Percentiles rank a stretch among this genome's conserved stretches.
phyloP scores from a whole-genome alignment of 257 asterid genomes.

The Penstemon eatonii region DNA sequence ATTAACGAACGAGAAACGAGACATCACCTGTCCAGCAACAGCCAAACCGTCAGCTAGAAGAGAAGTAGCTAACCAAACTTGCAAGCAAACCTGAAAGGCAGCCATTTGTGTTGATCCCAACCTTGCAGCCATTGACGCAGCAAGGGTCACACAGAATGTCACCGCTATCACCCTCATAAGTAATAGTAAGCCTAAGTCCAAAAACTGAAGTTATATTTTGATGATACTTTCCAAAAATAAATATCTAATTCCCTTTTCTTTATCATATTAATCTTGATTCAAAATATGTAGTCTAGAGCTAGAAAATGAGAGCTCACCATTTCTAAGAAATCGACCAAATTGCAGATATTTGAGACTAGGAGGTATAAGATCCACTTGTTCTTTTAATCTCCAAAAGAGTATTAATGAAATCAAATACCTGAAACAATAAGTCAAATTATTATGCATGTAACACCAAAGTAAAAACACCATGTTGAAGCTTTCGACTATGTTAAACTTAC shows the following conservation, averaged over 20 bases:
- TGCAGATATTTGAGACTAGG: constrained; percentile 59
- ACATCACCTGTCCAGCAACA: constrained; percentile 76
- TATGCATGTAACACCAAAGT: background rate
- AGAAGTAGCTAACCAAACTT: constrained; percentile 83
- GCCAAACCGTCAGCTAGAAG: constrained; percentile 86
- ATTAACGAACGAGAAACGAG: background rate
- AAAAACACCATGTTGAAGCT: background rate
- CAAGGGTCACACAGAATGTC: constrained; percentile 77
- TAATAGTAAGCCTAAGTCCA: constrained; percentile 52
- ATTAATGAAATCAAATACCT: constrained; percentile 73
- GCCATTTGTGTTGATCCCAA: constrained; percentile 81
- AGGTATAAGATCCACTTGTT: constrained; percentile 58
- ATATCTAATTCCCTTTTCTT: background rate
- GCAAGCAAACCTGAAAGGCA: constrained; percentile 87
- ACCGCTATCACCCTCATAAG: constrained; percentile 80
- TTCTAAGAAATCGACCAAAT: constrained; percentile 63
- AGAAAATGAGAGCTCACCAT: constrained; percentile 41
- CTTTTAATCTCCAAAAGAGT: constrained; percentile 59
- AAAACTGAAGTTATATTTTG: background rate
- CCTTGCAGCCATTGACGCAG: constrained; percentile 83
- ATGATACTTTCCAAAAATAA: background rate
- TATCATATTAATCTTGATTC: too few species aligned
- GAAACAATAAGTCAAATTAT: constrained; percentile 23
- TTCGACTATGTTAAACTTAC: constrained; percentile 39
- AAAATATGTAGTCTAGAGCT: too few species aligned